Base-by-base conservation (phyloP, 2,329 filamentous ascomycete species). In the Aureobasidium namibiae region DNA sequence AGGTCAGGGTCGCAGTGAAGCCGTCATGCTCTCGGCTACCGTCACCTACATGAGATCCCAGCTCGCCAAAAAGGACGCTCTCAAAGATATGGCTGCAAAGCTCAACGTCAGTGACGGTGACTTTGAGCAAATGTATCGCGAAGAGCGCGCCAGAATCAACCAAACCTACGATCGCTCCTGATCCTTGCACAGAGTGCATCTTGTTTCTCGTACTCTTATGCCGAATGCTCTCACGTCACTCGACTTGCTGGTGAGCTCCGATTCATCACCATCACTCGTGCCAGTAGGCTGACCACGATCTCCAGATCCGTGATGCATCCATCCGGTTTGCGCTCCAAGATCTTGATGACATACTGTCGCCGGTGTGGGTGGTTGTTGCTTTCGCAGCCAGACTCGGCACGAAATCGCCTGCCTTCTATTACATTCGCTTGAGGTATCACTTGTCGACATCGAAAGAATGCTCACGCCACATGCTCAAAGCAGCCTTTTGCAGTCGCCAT, bases 1-100 rank as follows among this genome's bases (percentile, higher is more conserved):
- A 66, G 91, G 91, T 0, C 88, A 92, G 68, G 91, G 88, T 1
- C 84, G 90, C 46, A 94, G 89, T 63, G 91, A 96, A 72, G 89
- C 89, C 29, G 79, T 90, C 18, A 90, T 96, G n/a, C 78, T 96
- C 23, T 83, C 85, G 63, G 72, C 72, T 24, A 77, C 76, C 1
- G 73, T 79, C 58, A 70, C 73, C 46, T 72, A 71, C 65, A 73
- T 78, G 68, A 66, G 70, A 58, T 69, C 75, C 53, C 68, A 76
- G 69, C 70, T 77, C 31, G 63, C 62, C 64, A 59, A 67, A 70
- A 66, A 73, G 54, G 69, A 70, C 18, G 65, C 69, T 26, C 70
- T 72, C 34, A 70, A 68, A 52, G 68, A 67, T 29, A 69, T 68
- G 33, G 74, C 73, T 11, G 61, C 72, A 23, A 39, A 52, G 34